Conservation (phyloP, 192 early-diverging fungal genomes). For the Rhizophagus sp. region DNA sequence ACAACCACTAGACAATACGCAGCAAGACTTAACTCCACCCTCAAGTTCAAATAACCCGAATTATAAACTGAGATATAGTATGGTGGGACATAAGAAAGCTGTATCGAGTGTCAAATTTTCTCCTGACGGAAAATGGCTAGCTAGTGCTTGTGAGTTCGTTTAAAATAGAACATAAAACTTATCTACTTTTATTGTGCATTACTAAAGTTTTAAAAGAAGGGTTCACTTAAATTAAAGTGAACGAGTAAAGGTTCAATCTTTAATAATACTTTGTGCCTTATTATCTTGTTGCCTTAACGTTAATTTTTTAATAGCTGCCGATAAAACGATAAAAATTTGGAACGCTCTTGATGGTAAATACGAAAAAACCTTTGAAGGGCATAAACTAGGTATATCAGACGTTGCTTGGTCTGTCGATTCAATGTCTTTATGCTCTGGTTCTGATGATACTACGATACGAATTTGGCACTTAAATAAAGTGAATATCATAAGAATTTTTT, state of each 20-base stretch:
- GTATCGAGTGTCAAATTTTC: constrained; percentile 97
- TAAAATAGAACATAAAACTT: not conserved
- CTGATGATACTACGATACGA: constrained; percentile 93
- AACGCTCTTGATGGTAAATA: constrained; percentile 83
- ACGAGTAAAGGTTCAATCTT: not conserved
- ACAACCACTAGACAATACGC: not conserved
- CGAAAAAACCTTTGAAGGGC: constrained; percentile 85
- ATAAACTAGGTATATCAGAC: constrained; percentile 92
- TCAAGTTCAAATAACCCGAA: constrained; percentile 56
- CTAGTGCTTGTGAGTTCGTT: constrained; percentile 73
- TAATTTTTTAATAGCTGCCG: constrained; percentile 66
- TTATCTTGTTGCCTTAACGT: not conserved
- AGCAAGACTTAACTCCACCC: not conserved
- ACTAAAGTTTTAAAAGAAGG: not conserved
- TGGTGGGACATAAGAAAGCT: constrained; percentile 93
- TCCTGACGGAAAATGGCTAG: constrained; percentile 96
- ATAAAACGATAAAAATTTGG: constrained; percentile 95
- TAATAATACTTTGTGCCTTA: constrained; percentile 12
- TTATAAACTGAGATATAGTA: constrained; percentile 83
- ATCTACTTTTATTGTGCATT: not conserved
- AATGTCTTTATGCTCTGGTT: constrained; percentile 80
- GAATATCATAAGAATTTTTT: constrained; percentile 29
- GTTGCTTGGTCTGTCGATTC: constrained; percentile 96
- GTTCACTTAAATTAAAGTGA: not conserved
- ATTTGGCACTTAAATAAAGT: constrained; percentile 88